These are phyloP conservation scores for Saccharomycopsis javanensis DNA, from an alignment of 805 yeast genomes.

Conservation along the genomic window DNA sequence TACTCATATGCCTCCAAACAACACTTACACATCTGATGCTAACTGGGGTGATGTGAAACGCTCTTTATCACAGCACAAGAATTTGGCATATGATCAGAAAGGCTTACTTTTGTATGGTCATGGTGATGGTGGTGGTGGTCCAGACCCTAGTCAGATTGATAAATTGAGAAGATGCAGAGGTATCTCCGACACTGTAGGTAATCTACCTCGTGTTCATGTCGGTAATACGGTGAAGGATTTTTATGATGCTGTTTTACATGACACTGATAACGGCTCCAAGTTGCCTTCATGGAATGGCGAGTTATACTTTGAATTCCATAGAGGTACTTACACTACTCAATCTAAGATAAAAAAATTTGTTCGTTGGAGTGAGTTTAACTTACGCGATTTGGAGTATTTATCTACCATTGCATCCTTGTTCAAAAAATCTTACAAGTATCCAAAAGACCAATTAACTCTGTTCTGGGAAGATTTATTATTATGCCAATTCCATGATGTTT, in stretches of 20 bases:
- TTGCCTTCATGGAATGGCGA: constrained; percentile 92
- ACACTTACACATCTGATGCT: constrained; percentile 90
- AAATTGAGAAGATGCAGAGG: constrained; percentile 89
- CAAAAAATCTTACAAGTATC: constrained; percentile 52
- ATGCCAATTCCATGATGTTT: constrained; percentile 96
- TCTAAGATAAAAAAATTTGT: constrained; percentile 75
- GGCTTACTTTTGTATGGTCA: constrained; percentile 80
- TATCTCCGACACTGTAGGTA: constrained; percentile 66
- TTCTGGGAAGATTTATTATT: constrained; percentile 85
- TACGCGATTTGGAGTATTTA: constrained; percentile 79
- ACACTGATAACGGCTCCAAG: constrained; percentile 53
- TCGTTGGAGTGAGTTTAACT: constrained; percentile 62
- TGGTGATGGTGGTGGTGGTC: constrained; percentile 99
- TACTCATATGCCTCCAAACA: constrained; percentile 97
- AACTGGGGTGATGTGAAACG: constrained; percentile 87
- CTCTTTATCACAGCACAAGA: constrained; percentile 73
- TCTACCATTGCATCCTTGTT: constrained; percentile 63
- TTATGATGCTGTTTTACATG: constrained; percentile 52
- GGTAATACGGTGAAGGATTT: constrained; percentile 78
- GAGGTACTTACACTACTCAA: constrained; percentile 96
- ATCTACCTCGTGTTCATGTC: constrained; percentile 70
- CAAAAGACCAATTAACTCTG: constrained; percentile 51
- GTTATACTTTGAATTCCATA: constrained; percentile 85
- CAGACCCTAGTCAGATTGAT: constrained; percentile 87
- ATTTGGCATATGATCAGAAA: constrained; percentile 67